Evolutionary conservation across 1,284 basidiomycete genomes (phyloP).

Genomic region (Cryptococcus neoformans): DNA sequence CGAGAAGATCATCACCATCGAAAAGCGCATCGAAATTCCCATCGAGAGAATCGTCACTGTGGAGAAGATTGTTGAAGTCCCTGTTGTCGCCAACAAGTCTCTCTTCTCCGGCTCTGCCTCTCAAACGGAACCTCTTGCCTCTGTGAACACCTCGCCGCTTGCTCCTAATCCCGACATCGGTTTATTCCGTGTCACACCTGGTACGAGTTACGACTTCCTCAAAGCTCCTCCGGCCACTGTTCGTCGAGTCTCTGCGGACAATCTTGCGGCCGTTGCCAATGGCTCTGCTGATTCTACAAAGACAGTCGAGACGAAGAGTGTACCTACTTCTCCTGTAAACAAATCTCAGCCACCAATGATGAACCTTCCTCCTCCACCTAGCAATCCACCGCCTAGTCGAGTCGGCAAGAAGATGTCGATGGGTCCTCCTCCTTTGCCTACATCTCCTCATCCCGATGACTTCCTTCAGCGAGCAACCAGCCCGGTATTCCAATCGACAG

Average conservation of each 20-base stretch:
- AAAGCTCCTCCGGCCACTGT: slow-evolving; percentile 42
- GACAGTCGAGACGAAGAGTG: slow-evolving; percentile 28
- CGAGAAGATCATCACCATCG: slow-evolving; percentile 49
- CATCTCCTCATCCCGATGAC: slow-evolving; percentile 82
- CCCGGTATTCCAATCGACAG: slow-evolving; percentile 59
- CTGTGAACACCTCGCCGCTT: slow-evolving; percentile 13
- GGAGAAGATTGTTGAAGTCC: slow-evolving; percentile 40
- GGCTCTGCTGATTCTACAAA: slow-evolving; percentile 20
- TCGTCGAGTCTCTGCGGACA: slow-evolving; percentile 18
- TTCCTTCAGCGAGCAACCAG: slow-evolving; percentile 82
- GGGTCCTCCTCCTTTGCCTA: slow-evolving; percentile 70
- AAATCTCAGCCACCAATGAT: slow-evolving; percentile 79
- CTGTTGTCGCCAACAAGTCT: slow-evolving; percentile 16
- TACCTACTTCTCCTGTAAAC: slow-evolving; percentile 51
- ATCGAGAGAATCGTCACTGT: slow-evolving; percentile 36
- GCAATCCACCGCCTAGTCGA: slow-evolving; percentile 63
- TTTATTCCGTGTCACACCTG: slow-evolving; percentile 43
- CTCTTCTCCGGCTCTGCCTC: slow-evolving; percentile 10
- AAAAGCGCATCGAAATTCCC: slow-evolving; percentile 33
- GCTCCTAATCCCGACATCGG: slow-evolving; percentile 37
- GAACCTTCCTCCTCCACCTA: slow-evolving; percentile 65
- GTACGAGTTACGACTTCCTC: slow-evolving; percentile 49
- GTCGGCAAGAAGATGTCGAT: slow-evolving; percentile 44
- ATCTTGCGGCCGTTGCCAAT: slow-evolving; percentile 10
- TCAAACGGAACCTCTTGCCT: slow-evolving; percentile 26